Evolutionary conservation across 306 rosid species (phyloP).

Genomic region (Arachis hypogaea): DNA sequence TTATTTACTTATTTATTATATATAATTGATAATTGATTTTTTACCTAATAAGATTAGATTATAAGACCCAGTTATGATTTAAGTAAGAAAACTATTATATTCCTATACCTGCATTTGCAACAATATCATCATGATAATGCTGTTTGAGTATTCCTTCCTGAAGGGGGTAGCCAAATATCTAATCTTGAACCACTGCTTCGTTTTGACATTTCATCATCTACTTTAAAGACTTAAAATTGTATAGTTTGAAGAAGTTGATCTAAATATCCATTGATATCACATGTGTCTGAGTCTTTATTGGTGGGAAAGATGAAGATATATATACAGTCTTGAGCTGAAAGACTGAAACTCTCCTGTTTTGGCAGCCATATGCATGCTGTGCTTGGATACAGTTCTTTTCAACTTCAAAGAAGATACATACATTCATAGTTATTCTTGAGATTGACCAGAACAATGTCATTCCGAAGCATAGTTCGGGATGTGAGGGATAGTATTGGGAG

Average conservation of each 20-base stretch:
- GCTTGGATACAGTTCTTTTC: conserved; percentile 40
- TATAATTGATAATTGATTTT: conserved; percentile 5
- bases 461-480: conserved; percentile 91
- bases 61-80: conserved; percentile 11
- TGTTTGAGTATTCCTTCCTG: neutral
- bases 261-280: neutral
- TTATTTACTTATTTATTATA: neutral
- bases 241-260: neutral
- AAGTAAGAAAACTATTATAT: neutral
- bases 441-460: conserved; percentile 63
- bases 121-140: conserved; percentile 18
- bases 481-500: conserved; percentile 90
- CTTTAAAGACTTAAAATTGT: conserved; percentile 14
- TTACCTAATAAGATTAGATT: neutral
- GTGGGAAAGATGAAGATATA: conserved; percentile 11
- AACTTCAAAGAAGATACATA: conserved; percentile 35
- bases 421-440: conserved; percentile 31
- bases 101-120: conserved; percentile 17
- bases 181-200: neutral
- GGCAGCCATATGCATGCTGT: conserved; percentile 46
- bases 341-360: conserved; percentile 31
- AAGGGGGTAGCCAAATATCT: conserved; percentile 11
- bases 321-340: neutral
- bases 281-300: neutral
- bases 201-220: neutral